phyloP scores from a whole-genome alignment of 2,329 filamentous ascomycete genomes.

The Hysterium pulicare region DNA sequence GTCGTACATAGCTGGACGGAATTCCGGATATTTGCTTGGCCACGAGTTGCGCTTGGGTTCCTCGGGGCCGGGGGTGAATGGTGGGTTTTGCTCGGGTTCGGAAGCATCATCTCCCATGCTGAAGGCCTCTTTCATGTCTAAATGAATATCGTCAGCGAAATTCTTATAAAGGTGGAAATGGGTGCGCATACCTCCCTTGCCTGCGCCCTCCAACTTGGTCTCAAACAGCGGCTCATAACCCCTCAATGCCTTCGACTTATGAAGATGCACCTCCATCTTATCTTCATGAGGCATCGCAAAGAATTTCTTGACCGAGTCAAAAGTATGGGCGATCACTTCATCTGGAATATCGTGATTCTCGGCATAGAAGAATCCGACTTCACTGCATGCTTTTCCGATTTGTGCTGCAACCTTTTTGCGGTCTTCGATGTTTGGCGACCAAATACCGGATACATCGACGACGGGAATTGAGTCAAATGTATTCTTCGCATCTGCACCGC shows the following conservation, averaged over 20 bases:
- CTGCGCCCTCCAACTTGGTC: constrained; percentile 39
- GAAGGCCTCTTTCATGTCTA: constrained; percentile 32
- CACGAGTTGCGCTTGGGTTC: constrained; percentile 31
- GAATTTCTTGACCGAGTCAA: constrained; percentile 26
- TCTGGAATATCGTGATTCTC: constrained; percentile 34
- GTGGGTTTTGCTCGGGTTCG: constrained; percentile 37
- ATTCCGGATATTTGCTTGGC: constrained; percentile 30
- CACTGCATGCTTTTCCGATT: constrained; percentile 40
- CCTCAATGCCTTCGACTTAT: constrained; percentile 37
- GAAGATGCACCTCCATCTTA: constrained; percentile 36
- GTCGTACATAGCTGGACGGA: constrained; percentile 29
- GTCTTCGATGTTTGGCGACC: constrained; percentile 32
- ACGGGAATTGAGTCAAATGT: constrained; percentile 30
- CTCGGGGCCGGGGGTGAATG: constrained; percentile 14
- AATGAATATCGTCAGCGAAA: constrained; percentile 5
- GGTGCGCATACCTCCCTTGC: constrained; percentile 42
- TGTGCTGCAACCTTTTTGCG: constrained; percentile 39
- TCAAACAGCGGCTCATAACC: constrained; percentile 43
- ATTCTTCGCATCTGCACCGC: constrained; percentile 9
- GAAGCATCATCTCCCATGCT: constrained; percentile 38
- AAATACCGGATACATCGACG: constrained; percentile 44
- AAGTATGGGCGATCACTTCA: constrained; percentile 22
- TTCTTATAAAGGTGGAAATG: constrained; percentile 39
- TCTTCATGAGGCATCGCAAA: constrained; percentile 28
- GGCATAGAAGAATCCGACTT: constrained; percentile 48